Percentiles rank a stretch among this genome's conserved stretches.
These are phyloP conservation scores for Peronospora belbahrii DNA, from an alignment of 352 stramenopile genomes.

Conservation along the genomic window DNA sequence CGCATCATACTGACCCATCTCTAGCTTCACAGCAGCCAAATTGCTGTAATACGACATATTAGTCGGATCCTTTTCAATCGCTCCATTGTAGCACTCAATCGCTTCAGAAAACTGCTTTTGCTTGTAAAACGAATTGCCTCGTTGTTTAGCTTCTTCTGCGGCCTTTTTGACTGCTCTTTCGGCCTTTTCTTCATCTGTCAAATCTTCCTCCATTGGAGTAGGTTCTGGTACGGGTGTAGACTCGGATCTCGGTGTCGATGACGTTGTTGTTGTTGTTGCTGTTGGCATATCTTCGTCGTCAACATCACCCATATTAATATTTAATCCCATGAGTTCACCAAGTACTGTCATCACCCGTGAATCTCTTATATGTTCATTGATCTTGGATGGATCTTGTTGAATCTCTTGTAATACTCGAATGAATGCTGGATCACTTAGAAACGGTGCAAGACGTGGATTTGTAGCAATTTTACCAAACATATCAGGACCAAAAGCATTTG, in stretches of 20 bases:
- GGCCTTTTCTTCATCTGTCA: slow-evolving; percentile 80
- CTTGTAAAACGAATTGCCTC: slow-evolving; percentile 97
- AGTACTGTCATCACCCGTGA: slow-evolving; percentile 83
- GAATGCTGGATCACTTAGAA: slow-evolving; percentile 92
- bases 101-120: slow-evolving; percentile 92
- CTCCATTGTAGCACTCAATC: slow-evolving; percentile 93
- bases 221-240: slow-evolving; percentile 32
- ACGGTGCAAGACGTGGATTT: slow-evolving; percentile 80
- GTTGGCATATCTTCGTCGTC: slow-evolving; percentile 47
- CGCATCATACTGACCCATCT: slow-evolving; percentile 91
- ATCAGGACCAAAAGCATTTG: slow-evolving; percentile 90
- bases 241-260: slow-evolving; percentile 19
- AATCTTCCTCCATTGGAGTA: slow-evolving; percentile 76
- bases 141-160: slow-evolving; percentile 89
- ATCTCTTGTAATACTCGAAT: slow-evolving; percentile 67
- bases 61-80: slow-evolving; percentile 90
- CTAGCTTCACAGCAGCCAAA: slow-evolving; percentile 95
- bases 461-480: slow-evolving; percentile 91
- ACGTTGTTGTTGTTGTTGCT: slow-evolving; percentile 15
- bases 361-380: slow-evolving; percentile 76
- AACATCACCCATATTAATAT: slow-evolving; percentile 51
- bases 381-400: slow-evolving; percentile 65
- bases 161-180: slow-evolving; percentile 50
- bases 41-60: slow-evolving; percentile 98
- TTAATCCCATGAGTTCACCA: slow-evolving; percentile 78